phyloP scores from a whole-genome alignment of 495 filamentous ascomycete genomes.

The Hyaloscypha hepaticicola region DNA sequence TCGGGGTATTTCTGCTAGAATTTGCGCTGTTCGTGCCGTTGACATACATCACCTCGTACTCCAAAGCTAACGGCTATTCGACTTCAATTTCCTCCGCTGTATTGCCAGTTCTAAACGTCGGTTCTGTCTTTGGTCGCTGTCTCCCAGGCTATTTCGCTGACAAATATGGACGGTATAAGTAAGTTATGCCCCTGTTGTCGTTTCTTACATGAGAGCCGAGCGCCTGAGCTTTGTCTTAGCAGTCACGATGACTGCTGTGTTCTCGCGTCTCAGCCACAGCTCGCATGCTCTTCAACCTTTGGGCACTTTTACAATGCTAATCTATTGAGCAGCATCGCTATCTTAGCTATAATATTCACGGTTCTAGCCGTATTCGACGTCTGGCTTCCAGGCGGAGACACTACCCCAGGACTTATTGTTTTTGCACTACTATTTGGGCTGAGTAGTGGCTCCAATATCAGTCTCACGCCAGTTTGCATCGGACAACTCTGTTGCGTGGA shows the following conservation, averaged over 20 bases:
- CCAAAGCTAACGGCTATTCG: constrained; percentile 41
- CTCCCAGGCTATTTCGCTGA: constrained; percentile 63
- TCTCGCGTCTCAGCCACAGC: constrained; percentile 56
- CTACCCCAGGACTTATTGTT: constrained; percentile 40
- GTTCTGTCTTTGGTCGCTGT: constrained; percentile 66
- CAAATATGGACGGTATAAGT: constrained; percentile 59
- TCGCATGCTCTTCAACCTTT: too few species aligned
- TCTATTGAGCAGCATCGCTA: too few species aligned
- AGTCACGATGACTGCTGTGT: constrained; percentile 77
- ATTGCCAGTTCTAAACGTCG: constrained; percentile 65
- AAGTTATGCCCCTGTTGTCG: constrained; percentile 53
- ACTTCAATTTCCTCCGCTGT: constrained; percentile 45
- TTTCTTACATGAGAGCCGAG: too few species aligned
- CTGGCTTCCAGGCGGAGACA: not conserved
- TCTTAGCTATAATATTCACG: constrained; percentile 32
- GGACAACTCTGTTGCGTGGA: constrained; percentile 84
- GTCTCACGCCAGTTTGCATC: constrained; percentile 82
- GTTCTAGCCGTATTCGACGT: not conserved
- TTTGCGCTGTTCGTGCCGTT: constrained; percentile 71
- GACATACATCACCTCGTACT: constrained; percentile 67
- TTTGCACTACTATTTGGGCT: constrained; percentile 83
- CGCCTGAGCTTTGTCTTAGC: constrained; percentile 64
- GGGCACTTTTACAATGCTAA: too few species aligned
- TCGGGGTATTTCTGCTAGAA: constrained; percentile 67
- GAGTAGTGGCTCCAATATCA: constrained; percentile 77